Conservation (phyloP, 2,329 filamentous ascomycete genomes). For the Monilinia polystroma region DNA sequence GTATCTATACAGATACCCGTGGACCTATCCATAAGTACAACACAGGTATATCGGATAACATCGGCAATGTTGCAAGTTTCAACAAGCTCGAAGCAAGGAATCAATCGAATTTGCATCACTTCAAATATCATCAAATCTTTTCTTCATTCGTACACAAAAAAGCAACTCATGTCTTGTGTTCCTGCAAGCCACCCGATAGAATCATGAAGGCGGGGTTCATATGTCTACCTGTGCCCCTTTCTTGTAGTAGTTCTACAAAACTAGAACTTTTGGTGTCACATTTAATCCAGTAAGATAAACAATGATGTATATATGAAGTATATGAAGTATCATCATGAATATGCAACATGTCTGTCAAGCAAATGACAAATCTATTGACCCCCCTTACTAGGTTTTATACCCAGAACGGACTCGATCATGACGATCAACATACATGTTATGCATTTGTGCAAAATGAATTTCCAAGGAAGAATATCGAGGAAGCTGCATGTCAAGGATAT, state of each 20-base stretch:
- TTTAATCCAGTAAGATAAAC: not conserved
- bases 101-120: slow-evolving; percentile 1
- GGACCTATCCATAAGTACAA: no score
- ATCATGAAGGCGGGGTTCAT: slow-evolving; percentile 16
- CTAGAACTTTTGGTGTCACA: not conserved
- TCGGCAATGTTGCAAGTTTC: no score
- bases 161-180: not conserved
- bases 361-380: not conserved
- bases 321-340: slow-evolving; percentile 16
- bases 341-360: slow-evolving; percentile 17
- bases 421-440: slow-evolving; percentile 36
- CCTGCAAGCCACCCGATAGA: slow-evolving; percentile 6
- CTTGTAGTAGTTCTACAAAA: slow-evolving; percentile 5
- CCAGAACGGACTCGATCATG: slow-evolving; percentile 31
- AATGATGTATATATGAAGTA: not conserved
- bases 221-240: slow-evolving; percentile 18
- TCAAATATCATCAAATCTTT: not conserved
- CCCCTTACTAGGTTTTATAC: slow-evolving; percentile 34
- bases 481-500: slow-evolving; percentile 48
- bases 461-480: slow-evolving; percentile 37
- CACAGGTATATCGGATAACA: no score
- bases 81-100: not conserved
- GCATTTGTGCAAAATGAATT: slow-evolving; percentile 41
- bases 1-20: no score
- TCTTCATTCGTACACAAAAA: not conserved